Evolutionary conservation across 768 basidiomycete genomes (phyloP).

Genomic region (Boletus subcaerulescens): DNA sequence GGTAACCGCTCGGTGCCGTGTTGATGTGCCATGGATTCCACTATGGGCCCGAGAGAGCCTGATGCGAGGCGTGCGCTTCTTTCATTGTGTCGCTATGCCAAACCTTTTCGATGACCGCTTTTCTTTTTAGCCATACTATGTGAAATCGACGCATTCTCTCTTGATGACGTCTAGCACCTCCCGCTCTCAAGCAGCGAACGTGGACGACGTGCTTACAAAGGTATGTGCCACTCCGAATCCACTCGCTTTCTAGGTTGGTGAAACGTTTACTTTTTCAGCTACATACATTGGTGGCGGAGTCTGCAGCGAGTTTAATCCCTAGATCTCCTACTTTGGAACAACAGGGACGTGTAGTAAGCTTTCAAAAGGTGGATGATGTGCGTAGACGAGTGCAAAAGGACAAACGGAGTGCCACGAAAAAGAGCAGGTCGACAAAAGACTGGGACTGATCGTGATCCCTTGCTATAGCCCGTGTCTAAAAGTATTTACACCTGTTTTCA

Average conservation of each 20-base stretch:
- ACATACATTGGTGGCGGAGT: constrained; percentile 22
- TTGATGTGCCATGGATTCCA: constrained; percentile 67
- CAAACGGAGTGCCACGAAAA: constrained; percentile 25
- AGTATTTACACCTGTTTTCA: no score
- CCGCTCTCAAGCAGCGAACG: constrained; percentile 76
- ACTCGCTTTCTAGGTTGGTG: background rate
- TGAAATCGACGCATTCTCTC: constrained; percentile 64
- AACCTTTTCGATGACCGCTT: background rate
- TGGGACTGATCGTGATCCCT: constrained; percentile 20
- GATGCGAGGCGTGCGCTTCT: constrained; percentile 44
- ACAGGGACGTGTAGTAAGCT: constrained; percentile 20
- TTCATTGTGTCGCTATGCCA: background rate
- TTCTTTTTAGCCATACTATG: constrained; percentile 54
- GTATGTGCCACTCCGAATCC: constrained; percentile 29
- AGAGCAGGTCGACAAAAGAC: constrained; percentile 24
- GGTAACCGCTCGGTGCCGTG: constrained; percentile 57
- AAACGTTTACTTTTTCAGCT: constrained; percentile 16
- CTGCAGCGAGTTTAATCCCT: constrained; percentile 23
- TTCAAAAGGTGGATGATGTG: constrained; percentile 19
- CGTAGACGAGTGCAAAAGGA: constrained; percentile 28
- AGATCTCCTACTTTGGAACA: constrained; percentile 25
- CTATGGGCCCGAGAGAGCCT: constrained; percentile 55
- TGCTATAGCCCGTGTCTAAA: background rate
- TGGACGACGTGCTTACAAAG: constrained; percentile 70
- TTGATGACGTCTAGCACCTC: constrained; percentile 65